Evolutionary conservation across 345 rosid species (phyloP).

Genomic region (Geranium rotundifolium): DNA sequence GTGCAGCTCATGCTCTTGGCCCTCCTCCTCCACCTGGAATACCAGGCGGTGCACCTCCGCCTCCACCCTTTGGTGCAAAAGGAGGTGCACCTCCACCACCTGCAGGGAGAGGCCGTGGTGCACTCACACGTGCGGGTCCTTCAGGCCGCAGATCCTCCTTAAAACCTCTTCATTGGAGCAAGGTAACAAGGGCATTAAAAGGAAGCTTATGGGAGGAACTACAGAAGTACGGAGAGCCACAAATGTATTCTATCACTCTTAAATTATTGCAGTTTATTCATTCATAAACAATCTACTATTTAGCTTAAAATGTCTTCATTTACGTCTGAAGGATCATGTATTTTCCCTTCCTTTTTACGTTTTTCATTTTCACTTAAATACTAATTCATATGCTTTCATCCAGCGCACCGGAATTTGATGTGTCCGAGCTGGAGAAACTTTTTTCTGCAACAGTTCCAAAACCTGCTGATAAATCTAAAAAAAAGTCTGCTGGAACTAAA

Average conservation of each 20-base stretch:
- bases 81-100: slow-evolving; percentile 28
- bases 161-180: slow-evolving; percentile 98
- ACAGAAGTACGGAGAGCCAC: slow-evolving; percentile 83
- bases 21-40: slow-evolving; percentile 61
- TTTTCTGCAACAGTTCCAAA: slow-evolving; percentile 79
- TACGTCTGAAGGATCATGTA: not conserved
- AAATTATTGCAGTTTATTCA: slow-evolving; percentile 10
- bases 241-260: slow-evolving; percentile 35
- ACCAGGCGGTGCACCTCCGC: slow-evolving; percentile 64
- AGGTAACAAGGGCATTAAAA: slow-evolving; percentile 89
- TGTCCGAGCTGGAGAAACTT: slow-evolving; percentile 83
- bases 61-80: slow-evolving; percentile 53
- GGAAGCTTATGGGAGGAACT: slow-evolving; percentile 99
- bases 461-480: slow-evolving; percentile 49
- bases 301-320: slow-evolving; percentile 6
- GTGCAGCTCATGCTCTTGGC: slow-evolving; percentile 43
- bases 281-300: slow-evolving; percentile 3
- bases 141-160: slow-evolving; percentile 68
- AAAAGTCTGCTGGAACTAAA: slow-evolving; percentile 73
- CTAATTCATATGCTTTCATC: slow-evolving; percentile 13
- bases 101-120: slow-evolving; percentile 69
- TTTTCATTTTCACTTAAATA: slow-evolving; percentile 2
- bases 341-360: slow-evolving; percentile 4
- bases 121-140: slow-evolving; percentile 29
- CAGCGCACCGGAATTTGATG: slow-evolving; percentile 87